These are phyloP conservation scores for Lathyrus aphaca DNA, from an alignment of 306 rosid genomes.

Conservation along the genomic window DNA sequence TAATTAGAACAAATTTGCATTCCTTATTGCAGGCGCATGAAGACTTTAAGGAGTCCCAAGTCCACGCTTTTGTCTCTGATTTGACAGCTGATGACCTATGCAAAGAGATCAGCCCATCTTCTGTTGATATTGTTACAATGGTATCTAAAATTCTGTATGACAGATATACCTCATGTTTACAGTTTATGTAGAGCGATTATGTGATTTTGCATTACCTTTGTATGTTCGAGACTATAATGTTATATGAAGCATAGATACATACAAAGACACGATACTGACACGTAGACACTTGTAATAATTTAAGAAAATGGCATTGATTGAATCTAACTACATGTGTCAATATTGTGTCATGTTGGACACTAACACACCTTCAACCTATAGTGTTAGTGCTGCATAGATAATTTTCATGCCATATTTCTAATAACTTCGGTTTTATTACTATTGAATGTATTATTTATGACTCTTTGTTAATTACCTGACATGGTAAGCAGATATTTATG, in stretches of 20 bases:
- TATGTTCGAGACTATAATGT: slow-evolving; percentile 22
- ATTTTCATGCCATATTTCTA: slow-evolving; percentile 27
- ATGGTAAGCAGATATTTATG: slow-evolving; percentile 88
- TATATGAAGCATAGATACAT: not conserved
- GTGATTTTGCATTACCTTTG: slow-evolving; percentile 12
- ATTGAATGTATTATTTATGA: slow-evolving; percentile 32
- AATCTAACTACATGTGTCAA: not conserved
- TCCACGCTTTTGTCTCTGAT: slow-evolving; percentile 83
- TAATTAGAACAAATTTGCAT: slow-evolving; percentile 25
- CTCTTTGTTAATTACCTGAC: slow-evolving; percentile 61
- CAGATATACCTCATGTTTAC: slow-evolving; percentile 22
- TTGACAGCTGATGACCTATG: slow-evolving; percentile 81
- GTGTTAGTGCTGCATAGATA: not conserved
- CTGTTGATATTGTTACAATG: slow-evolving; percentile 87
- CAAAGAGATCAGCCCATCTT: slow-evolving; percentile 68
- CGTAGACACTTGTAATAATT: not conserved
- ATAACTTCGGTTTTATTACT: slow-evolving; percentile 33
- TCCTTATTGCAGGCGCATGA: slow-evolving; percentile 63
- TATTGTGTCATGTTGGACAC: not conserved
- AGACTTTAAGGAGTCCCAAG: slow-evolving; percentile 71
- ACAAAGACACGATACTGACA: not conserved
- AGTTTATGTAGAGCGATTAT: slow-evolving; percentile 28
- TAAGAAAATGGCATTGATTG: not conserved
- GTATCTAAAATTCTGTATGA: slow-evolving; percentile 51
- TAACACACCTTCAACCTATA: not conserved